Evolutionary conservation across 805 yeast species (phyloP), one percentile per base, ranked within the genome.

Genomic region (Saccharomycopsis javanensis): DNA sequence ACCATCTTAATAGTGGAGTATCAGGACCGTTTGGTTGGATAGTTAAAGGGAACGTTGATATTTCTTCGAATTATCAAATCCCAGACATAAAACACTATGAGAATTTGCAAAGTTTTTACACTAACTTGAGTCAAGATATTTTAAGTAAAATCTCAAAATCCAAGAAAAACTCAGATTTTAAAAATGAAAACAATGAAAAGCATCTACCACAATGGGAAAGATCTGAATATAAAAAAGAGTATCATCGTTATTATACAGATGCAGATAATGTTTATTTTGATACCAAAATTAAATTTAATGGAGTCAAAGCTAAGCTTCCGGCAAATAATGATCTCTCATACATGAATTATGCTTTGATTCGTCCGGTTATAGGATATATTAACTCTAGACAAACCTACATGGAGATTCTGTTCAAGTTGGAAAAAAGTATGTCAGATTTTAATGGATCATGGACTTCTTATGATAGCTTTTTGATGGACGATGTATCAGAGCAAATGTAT

Each of bases 21-120:
- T 83, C 83, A 56, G 99, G 99, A 0, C 96, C 98, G 11, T 89
- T 94, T 70, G 97, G 98, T 5, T 94, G 99, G 99, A 92, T 94
- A 57, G 82, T 88, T 5, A 78, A 80, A 60, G 99, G 99, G 13
- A 82, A 82, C 54, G 98, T 92, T 23, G 97, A 94, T 69, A 85
- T 94, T 83, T 73, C 88, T 61, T 97, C 97, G 6, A 97, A 94
- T 66, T 81, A 92, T 16, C 80, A 84, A 77, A 82, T 90, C 1
- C 95, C 96, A 51, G 83, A 80, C 55, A 75, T 76, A 46, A 54
- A 50, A 28, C 38, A 38, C 25, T 42, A 42, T 25, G 48, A 42
- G 13, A 57, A 53, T 28, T 27, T 60, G 5, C 37, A 55, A 15
- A 54, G 51, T 55, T 67, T n/a, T 35, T 56, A 66, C 46, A 37